Conservation (phyloP, 2,329 filamentous ascomycete genomes). For the Rachicladosporium sp. region DNA sequence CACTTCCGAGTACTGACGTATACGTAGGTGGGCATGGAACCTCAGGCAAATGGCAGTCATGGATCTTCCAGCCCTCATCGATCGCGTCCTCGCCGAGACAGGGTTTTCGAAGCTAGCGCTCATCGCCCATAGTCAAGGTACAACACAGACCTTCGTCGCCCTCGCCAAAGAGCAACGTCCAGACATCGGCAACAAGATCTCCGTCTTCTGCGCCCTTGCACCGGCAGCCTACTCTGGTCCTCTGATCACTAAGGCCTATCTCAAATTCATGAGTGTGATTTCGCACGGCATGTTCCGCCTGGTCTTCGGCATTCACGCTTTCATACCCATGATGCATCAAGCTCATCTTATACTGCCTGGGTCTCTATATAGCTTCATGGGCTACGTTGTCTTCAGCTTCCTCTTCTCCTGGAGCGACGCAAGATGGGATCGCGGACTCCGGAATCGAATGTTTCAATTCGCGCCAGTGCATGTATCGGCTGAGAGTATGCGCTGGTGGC, state of each 20-base stretch:
- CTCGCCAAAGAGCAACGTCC: conserved; percentile 83
- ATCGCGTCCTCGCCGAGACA: conserved; percentile 68
- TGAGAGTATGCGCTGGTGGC: conserved; percentile 92
- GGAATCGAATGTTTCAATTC: conserved; percentile 81
- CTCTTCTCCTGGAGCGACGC: conserved; percentile 78
- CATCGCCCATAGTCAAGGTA: conserved; percentile 82
- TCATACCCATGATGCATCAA: conserved; percentile 86
- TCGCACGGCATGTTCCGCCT: conserved; percentile 63
- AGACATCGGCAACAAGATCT: conserved; percentile 68
- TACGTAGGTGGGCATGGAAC: conserved; percentile 67
- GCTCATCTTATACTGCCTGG: conserved; percentile 59
- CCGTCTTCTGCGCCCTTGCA: conserved; percentile 81
- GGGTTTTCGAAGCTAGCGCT: conserved; percentile 73
- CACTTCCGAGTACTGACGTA: too few species aligned
- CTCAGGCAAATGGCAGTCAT: conserved; percentile 87
- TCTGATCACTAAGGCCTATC: conserved; percentile 73
- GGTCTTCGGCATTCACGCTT: conserved; percentile 83
- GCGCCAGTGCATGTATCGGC: conserved; percentile 80
- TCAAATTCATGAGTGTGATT: conserved; percentile 80
- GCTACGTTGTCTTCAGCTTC: conserved; percentile 81
- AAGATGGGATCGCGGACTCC: conserved; percentile 70
- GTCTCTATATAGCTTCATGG: conserved; percentile 62
- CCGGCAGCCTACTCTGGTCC: conserved; percentile 85
- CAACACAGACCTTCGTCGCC: conserved; percentile 75
- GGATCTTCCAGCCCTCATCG: conserved; percentile 70